Evolutionary conservation across 2,329 filamentous ascomycete species (phyloP).

Genomic region (Aspergillus spinulosporus): DNA sequence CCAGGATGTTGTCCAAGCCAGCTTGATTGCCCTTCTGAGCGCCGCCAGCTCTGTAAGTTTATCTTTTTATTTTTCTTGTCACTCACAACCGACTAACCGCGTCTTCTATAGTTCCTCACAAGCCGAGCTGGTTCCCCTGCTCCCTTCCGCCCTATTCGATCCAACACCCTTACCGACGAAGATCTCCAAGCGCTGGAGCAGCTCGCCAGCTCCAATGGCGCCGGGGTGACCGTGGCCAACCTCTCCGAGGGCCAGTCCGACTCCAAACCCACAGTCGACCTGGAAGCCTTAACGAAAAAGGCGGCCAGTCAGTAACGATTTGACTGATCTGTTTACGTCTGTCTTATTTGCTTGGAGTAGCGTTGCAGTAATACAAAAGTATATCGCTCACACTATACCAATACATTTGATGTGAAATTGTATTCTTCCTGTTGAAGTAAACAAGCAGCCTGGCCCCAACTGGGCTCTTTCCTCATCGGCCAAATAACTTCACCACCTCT

Average conservation of each 20-base stretch:
- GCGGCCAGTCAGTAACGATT: conserved; percentile 33
- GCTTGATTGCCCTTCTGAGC: conserved; percentile 78
- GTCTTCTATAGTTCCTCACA: conserved; percentile 63
- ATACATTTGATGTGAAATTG: neutral
- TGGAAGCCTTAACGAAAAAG: conserved; percentile 40
- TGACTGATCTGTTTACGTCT: neutral
- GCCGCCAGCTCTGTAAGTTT: conserved; percentile 82
- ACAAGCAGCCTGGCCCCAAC: neutral
- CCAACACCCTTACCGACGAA: conserved; percentile 51
- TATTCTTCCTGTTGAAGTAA: neutral
- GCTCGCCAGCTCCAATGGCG: conserved; percentile 32
- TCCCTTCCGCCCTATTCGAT: conserved; percentile 59
- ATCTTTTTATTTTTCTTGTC: neutral
- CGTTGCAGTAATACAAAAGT: neutral
- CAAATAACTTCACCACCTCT: too few species aligned
- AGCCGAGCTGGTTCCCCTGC: conserved; percentile 69
- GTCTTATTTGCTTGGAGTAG: neutral
- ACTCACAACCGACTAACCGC: neutral
- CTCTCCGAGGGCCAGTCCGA: conserved; percentile 23
- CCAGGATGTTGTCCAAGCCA: conserved; percentile 87
- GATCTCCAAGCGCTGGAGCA: conserved; percentile 47
- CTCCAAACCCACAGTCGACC: conserved; percentile 35
- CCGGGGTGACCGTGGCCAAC: conserved; percentile 18
- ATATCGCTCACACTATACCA: neutral
- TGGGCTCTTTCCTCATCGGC: neutral